Percentiles rank a stretch among this genome's conserved stretches.
These are phyloP conservation scores for Rhytidiadelphus loreus DNA, from an alignment of 225 moss, liverwort and hornwort species.

Conservation along the genomic window DNA sequence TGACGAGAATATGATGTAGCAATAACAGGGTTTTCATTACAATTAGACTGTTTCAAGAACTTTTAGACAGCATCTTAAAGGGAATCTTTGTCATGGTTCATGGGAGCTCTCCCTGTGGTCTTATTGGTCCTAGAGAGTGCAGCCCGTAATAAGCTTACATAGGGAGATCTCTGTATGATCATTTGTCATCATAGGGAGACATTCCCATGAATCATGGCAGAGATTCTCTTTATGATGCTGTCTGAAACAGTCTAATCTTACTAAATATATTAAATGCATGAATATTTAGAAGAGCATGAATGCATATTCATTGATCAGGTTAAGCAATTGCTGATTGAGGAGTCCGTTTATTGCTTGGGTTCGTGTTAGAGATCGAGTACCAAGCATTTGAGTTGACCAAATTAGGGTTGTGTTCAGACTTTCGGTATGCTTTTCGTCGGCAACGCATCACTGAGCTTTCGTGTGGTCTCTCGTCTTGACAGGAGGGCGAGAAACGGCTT, in stretches of 20 bases:
- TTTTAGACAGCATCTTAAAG: not conserved
- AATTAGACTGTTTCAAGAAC: not conserved
- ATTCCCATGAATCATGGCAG: too few relatives aligned
- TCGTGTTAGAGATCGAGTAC: not conserved
- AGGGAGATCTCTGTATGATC: not conserved
- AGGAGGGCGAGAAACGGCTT: constrained; percentile 84
- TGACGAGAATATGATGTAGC: not conserved
- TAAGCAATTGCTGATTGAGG: not conserved
- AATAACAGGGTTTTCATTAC: not conserved
- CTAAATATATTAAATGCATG: too few relatives aligned
- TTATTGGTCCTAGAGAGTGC: not conserved
- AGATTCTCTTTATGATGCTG: not conserved
- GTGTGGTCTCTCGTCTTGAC: not conserved
- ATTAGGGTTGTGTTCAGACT: not conserved
- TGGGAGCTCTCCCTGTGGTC: too few relatives aligned
- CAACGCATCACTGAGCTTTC: not conserved
- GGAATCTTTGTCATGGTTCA: not conserved
- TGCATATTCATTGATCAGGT: not conserved
- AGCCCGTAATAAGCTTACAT: not conserved
- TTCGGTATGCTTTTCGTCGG: not conserved
- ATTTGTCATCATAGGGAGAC: not conserved
- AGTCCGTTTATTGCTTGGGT: not conserved
- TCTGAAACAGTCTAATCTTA: not conserved
- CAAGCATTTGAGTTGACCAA: not conserved
- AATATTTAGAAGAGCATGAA: too few relatives aligned